phyloP scores from a whole-genome alignment of 129 eudicot species.

The Lactuca sativa region DNA sequence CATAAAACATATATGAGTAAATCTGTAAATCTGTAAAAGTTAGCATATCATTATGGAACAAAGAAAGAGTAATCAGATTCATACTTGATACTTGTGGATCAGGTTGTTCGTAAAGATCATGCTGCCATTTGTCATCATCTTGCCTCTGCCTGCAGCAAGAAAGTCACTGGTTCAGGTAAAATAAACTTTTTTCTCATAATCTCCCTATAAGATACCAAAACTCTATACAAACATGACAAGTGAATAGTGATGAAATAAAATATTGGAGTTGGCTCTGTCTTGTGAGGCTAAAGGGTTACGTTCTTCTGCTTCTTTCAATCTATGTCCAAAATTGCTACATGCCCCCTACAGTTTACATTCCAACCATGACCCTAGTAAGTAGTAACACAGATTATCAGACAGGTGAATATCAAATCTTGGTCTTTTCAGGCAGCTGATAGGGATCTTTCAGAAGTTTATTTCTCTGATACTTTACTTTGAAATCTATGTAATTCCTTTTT shows the following conservation, averaged over 20 bases:
- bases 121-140: constrained; percentile 93
- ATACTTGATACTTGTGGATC: constrained; percentile 75
- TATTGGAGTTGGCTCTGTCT: too few relatives aligned
- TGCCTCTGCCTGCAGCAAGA: constrained; percentile 74
- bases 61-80: constrained; percentile 10
- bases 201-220: background rate
- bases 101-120: constrained; percentile 65
- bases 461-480: background rate
- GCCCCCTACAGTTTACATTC: background rate
- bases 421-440: background rate
- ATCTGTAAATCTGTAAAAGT: background rate
- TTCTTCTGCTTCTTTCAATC: background rate
- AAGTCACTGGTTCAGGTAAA: constrained; percentile 20
- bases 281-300: background rate
- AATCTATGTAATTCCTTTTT: background rate
- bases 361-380: constrained; percentile 3
- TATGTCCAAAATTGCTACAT: constrained; percentile 7
- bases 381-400: background rate
- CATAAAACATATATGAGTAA: constrained; percentile 5
- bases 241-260: background rate
- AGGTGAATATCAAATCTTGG: background rate
- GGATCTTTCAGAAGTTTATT: background rate
- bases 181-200: background rate
- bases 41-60: background rate
- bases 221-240: background rate